Evolutionary conservation across 371 early-diverging fungal species (phyloP), one percentile per base, ranked within the genome.

Genomic region (Entomophthora muscae): DNA sequence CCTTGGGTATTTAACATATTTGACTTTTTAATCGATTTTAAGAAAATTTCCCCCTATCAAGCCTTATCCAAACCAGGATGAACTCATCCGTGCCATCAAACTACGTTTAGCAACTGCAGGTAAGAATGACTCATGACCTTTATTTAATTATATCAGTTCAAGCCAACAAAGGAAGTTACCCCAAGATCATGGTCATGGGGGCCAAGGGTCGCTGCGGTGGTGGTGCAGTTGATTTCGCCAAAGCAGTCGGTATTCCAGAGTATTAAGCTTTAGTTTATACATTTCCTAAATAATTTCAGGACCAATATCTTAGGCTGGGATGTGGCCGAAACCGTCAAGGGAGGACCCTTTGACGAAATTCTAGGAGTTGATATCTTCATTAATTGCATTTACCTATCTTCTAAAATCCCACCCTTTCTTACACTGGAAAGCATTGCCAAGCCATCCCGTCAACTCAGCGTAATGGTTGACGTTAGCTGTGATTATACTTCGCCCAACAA

Each of bases 401-500:
- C 83, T 61, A 80, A 84, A 72, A 95, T 97, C 67, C 92, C 95
- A 61, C 93, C 98, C 24, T 97, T 97, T 74, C 69, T 97, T 70
- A 91, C 91, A 52, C 80, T 73, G 64, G 83, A 86, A 52, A 78
- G 82, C 79, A 71, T 91, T 30, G 82, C 84, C 66, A 22, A 24
- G 3, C 77, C 74, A 54, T 72, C 76, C 31, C 82, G 95, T 58
- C 76, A 78, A 57, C 69, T 97, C 51, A 81, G 84, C 32, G 87
- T 93, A 23, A 77, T 97, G 53, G 88, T 87, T 27, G 98, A 97
- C 71, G 98, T 97, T 58, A 86, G 86, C 66, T 97, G 98, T 73
- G 98, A 97, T 72, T 88, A 91, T 24, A 95, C 92, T 71, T 95
- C 93, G 74, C 94, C 95, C 24, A 82, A 92, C 78, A 97, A 97